Evolutionary conservation across 805 yeast genomes (phyloP).

Genomic region (Wickerhamomyces silvicola): DNA sequence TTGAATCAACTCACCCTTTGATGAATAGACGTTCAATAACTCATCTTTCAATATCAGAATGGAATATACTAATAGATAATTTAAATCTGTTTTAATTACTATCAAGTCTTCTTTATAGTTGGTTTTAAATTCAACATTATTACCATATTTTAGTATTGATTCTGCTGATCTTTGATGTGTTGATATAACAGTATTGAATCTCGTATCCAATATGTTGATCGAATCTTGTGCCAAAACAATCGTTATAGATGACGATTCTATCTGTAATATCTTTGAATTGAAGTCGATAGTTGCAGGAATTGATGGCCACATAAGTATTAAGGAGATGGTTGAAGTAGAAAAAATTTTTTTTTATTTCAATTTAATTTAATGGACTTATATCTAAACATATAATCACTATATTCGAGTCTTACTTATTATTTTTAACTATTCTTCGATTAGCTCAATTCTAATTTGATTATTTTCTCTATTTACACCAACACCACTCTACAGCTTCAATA

Average conservation of each 20-base stretch:
- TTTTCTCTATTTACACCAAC: too few relatives aligned
- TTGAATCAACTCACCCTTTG: conserved; percentile 15
- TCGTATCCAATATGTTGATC: conserved; percentile 26
- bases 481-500: conserved; percentile 24
- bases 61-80: conserved; percentile 33
- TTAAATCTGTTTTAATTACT: conserved; percentile 29
- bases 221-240: conserved; percentile 23
- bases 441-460: too few relatives aligned
- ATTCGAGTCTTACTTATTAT: too few relatives aligned
- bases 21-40: conserved; percentile 14
- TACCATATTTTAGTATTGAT: conserved; percentile 33
- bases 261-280: too few relatives aligned
- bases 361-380: too few relatives aligned
- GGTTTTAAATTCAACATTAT: conserved; percentile 23
- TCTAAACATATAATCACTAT: too few relatives aligned
- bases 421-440: too few relatives aligned
- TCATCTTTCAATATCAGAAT: conserved; percentile 16
- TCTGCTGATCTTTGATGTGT: conserved; percentile 27
- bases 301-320: too few relatives aligned
- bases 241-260: too few relatives aligned
- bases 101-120: conserved; percentile 22
- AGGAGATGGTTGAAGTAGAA: too few relatives aligned
- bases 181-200: conserved; percentile 27
- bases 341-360: too few relatives aligned
- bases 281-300: too few relatives aligned